Evolutionary conservation across 495 filamentous ascomycete genomes (phyloP).

Genomic region (Schizothecium vesticola): DNA sequence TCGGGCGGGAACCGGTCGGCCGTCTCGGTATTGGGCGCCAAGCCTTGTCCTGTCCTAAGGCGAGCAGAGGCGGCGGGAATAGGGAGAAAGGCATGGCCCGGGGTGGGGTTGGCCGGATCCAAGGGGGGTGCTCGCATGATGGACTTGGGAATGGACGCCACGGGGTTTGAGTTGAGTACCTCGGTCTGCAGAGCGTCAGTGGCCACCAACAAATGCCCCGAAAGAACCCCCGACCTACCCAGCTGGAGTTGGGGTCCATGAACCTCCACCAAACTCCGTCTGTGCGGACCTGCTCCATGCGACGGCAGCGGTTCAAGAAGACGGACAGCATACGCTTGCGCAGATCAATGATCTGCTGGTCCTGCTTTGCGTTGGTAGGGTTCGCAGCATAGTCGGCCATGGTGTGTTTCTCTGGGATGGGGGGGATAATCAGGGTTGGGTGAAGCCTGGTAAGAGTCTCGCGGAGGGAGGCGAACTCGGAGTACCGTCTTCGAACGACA

Average conservation of each 20-base stretch:
- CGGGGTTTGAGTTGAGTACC: conserved; percentile 83
- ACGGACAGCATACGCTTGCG: conserved; percentile 94
- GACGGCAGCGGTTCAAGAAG: conserved; percentile 86
- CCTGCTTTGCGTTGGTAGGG: conserved; percentile 95
- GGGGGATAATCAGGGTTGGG: conserved; percentile 89
- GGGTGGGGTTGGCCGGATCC: conserved; percentile 82
- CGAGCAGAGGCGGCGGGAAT: conserved; percentile 80
- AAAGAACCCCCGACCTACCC: conserved; percentile 55
- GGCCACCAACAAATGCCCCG: background rate
- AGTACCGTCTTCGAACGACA: conserved; percentile 91
- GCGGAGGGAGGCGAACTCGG: conserved; percentile 90
- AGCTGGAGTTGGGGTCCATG: conserved; percentile 95
- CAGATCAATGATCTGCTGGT: conserved; percentile 90
- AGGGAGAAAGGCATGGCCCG: conserved; percentile 84
- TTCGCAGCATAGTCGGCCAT: conserved; percentile 98
- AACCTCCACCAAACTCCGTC: conserved; percentile 98
- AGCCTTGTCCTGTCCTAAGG: conserved; percentile 56
- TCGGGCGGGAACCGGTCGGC: conserved; percentile 74
- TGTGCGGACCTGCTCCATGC: conserved; percentile 87
- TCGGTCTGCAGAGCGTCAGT: conserved; percentile 64
- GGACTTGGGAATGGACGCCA: conserved; percentile 86
- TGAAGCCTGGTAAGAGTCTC: conserved; percentile 85
- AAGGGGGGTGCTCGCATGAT: conserved; percentile 89
- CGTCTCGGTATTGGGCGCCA: conserved; percentile 34
- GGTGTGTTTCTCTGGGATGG: conserved; percentile 96